phyloP scores from a whole-genome alignment of 2,329 filamentous ascomycete genomes.

The Incumbomyces delicatus region DNA sequence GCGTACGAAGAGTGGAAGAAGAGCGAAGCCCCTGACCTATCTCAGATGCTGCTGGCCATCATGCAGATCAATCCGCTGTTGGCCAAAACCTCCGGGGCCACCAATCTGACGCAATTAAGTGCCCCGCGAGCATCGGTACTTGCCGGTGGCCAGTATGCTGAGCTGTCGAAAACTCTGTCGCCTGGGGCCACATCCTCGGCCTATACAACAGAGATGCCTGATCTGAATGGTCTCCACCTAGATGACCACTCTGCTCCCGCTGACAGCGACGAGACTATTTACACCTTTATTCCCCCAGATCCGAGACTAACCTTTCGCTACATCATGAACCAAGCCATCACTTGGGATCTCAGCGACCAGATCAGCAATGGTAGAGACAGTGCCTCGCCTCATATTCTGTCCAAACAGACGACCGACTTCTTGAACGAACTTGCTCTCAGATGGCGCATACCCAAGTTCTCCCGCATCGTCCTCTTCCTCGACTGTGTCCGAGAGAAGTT shows the following conservation, averaged over 20 bases:
- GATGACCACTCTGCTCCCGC: slow-evolving; percentile 32
- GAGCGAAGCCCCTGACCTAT: slow-evolving; percentile 74
- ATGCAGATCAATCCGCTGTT: slow-evolving; percentile 77
- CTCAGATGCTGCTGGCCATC: slow-evolving; percentile 87
- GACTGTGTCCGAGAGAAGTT: slow-evolving; percentile 82
- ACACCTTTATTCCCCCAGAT: slow-evolving; percentile 83
- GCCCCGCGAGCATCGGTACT: slow-evolving; percentile 28
- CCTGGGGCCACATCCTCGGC: slow-evolving; percentile 36
- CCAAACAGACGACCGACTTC: slow-evolving; percentile 70
- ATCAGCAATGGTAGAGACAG: slow-evolving; percentile 35
- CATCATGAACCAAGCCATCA: slow-evolving; percentile 66
- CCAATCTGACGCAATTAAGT: slow-evolving; percentile 49
- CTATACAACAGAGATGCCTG: slow-evolving; percentile 57
- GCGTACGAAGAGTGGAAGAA: slow-evolving; percentile 86
- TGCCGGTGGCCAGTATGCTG: slow-evolving; percentile 34
- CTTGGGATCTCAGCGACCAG: slow-evolving; percentile 48
- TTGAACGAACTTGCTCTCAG: slow-evolving; percentile 74
- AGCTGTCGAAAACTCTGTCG: slow-evolving; percentile 38
- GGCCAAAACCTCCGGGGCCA: slow-evolving; percentile 60
- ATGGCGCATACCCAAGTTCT: slow-evolving; percentile 81
- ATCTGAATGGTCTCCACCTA: slow-evolving; percentile 52
- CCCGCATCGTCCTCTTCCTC: slow-evolving; percentile 67
- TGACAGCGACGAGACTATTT: slow-evolving; percentile 45
- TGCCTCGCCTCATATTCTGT: slow-evolving; percentile 47
- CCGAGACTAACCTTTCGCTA: slow-evolving; percentile 73